A percentile compares a stretch with the other conserved stretches of the same genome.
phyloP scores from a whole-genome alignment of 257 asterid genomes.

The Striga asiatica region DNA sequence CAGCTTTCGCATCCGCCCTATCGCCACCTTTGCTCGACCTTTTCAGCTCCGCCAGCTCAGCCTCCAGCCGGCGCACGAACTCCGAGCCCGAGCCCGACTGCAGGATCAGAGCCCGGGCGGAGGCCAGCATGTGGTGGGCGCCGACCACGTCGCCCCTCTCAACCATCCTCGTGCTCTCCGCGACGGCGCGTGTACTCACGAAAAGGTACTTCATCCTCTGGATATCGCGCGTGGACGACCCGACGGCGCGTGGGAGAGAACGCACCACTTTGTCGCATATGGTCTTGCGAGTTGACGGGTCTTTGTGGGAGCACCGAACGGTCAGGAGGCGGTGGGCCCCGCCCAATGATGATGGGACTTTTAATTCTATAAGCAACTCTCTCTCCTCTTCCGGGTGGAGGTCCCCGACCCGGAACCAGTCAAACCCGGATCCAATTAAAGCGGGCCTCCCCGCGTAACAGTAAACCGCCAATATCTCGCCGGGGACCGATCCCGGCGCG shows the following conservation, averaged over 20 bases:
- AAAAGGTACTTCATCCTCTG: conserved; percentile 60
- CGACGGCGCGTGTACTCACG: conserved; percentile 77
- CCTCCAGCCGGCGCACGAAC: conserved; percentile 65
- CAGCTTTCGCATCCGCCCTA: conserved; percentile 37
- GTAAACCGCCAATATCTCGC: conserved; percentile 60
- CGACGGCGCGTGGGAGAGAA: conserved; percentile 72
- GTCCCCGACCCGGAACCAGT: conserved; percentile 57
- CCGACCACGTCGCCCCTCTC: conserved; percentile 55
- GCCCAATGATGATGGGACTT: conserved; percentile 53
- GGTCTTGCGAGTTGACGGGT: conserved; percentile 75
- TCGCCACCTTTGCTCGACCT: conserved; percentile 18
- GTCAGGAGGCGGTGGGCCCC: conserved; percentile 79
- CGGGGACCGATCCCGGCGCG: conserved; percentile 46
- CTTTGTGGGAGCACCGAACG: conserved; percentile 70
- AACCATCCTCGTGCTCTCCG: conserved; percentile 51
- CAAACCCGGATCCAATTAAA: conserved; percentile 62
- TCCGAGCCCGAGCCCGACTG: conserved; percentile 63
- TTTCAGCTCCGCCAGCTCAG: conserved; percentile 54
- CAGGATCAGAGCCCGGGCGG: conserved; percentile 63
- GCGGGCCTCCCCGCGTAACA: conserved; percentile 38
- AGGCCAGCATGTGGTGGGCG: conserved; percentile 63
- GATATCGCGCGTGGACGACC: conserved; percentile 44
- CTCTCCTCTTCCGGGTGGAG: conserved; percentile 70
- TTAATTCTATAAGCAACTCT: conserved; percentile 65
- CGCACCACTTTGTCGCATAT: conserved; percentile 47